These are phyloP conservation scores for Ogataea haglerorum DNA, from an alignment of 805 yeast genomes.

Conservation along the genomic window DNA sequence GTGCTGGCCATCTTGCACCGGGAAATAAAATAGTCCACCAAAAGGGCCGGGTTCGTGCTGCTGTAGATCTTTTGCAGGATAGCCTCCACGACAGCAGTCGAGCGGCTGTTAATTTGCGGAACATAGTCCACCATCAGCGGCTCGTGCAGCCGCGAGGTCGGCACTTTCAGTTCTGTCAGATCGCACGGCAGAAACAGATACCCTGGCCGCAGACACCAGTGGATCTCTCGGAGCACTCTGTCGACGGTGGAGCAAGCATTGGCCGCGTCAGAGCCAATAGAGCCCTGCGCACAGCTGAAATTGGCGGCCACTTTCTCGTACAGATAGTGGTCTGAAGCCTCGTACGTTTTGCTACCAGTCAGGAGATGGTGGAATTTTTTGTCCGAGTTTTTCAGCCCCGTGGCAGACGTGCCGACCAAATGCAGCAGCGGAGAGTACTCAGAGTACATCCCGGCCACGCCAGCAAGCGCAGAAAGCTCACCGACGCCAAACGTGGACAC, in stretches of 20 bases:
- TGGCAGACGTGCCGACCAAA: constrained; percentile 45
- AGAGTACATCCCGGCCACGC: constrained; percentile 46
- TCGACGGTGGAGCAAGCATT: constrained; percentile 66
- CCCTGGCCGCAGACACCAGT: constrained; percentile 71
- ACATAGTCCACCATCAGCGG: constrained; percentile 27
- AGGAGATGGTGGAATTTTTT: constrained; percentile 55
- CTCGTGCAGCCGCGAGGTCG: constrained; percentile 33
- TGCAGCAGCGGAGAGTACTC: constrained; percentile 47
- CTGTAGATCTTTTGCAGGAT: constrained; percentile 38
- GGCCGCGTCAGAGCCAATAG: constrained; percentile 40
- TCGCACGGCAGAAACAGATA: constrained; percentile 78
- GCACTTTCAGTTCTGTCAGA: constrained; percentile 51
- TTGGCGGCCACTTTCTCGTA: constrained; percentile 61
- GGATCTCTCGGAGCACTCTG: constrained; percentile 54
- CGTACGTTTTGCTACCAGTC: constrained; percentile 45
- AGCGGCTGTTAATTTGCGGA: constrained; percentile 17
- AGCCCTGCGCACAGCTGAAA: constrained; percentile 52
- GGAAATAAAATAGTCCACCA: constrained; percentile 41
- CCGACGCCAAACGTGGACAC: constrained; percentile 52
- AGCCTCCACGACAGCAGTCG: constrained; percentile 22
- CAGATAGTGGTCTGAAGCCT: constrained; percentile 61
- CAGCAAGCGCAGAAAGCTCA: constrained; percentile 48
- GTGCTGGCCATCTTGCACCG: constrained; percentile 35
- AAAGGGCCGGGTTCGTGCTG: constrained; percentile 36
- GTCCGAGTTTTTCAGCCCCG: constrained; percentile 18